Evolutionary conservation across 1,139 yeast genomes (phyloP).

Genomic region (Candida pseudoviswanathii): DNA sequence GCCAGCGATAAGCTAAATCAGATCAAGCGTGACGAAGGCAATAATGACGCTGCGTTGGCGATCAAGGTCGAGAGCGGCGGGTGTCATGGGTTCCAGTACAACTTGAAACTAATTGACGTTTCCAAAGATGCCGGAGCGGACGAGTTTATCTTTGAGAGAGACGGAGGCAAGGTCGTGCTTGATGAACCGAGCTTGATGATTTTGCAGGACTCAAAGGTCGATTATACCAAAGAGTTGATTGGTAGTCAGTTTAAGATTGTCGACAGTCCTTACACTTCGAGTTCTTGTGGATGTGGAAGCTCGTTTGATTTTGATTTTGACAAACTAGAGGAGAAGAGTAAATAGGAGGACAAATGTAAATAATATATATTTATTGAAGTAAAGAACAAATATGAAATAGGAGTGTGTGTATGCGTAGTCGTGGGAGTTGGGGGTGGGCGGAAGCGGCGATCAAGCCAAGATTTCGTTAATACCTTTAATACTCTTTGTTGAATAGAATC

Average conservation of each 20-base stretch:
- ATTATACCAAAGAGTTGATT: slow-evolving; percentile 88
- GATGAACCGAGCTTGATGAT: slow-evolving; percentile 83
- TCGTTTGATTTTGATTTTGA: slow-evolving; percentile 87
- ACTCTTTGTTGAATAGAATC: slow-evolving; percentile 76
- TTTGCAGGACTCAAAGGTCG: slow-evolving; percentile 82
- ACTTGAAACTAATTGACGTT: slow-evolving; percentile 61
- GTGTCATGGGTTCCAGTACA: slow-evolving; percentile 96
- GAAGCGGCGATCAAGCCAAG: slow-evolving; percentile 12
- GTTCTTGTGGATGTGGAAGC: slow-evolving; percentile 96
- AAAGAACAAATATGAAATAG: neutral
- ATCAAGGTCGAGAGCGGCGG: slow-evolving; percentile 96
- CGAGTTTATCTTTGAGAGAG: slow-evolving; percentile 63
- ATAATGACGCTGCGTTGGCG: slow-evolving; percentile 60
- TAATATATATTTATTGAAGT: neutral
- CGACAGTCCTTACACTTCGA: slow-evolving; percentile 86
- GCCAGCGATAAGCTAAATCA: slow-evolving; percentile 54
- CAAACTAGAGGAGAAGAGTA: slow-evolving; percentile 37
- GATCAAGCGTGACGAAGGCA: slow-evolving; percentile 62
- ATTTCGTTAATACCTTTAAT: slow-evolving; percentile 38
- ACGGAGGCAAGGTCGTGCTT: slow-evolving; percentile 64
- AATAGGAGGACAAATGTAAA: slow-evolving; percentile 7
- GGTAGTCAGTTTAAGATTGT: slow-evolving; percentile 93
- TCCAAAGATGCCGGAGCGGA: slow-evolving; percentile 41
- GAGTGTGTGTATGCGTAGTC: neutral
- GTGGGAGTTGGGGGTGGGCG: neutral